phyloP scores from a whole-genome alignment of 1,139 yeast genomes.

The Debaryomyces robertsiae region DNA sequence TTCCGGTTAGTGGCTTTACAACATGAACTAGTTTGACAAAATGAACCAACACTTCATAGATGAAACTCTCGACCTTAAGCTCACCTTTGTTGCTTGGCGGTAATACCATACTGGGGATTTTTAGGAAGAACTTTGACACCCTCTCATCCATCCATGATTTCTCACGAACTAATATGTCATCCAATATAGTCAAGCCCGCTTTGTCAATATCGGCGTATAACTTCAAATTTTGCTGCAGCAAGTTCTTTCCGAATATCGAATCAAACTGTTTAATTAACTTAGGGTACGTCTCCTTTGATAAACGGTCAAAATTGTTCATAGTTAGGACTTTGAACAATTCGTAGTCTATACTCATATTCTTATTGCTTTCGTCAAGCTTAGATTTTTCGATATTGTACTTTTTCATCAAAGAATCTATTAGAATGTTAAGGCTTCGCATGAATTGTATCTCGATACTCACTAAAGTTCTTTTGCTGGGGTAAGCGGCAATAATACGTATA shows the following conservation, averaged over 20 bases:
- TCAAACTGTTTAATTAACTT: constrained; percentile 38
- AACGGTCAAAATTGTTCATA: constrained; percentile 48
- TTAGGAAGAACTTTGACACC: constrained; percentile 32
- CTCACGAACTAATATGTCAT: constrained; percentile 44
- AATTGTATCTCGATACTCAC: constrained; percentile 51
- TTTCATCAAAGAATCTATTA: constrained; percentile 48
- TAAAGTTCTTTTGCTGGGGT: constrained; percentile 45
- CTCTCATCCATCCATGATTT: constrained; percentile 37
- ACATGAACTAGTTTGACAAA: constrained; percentile 46
- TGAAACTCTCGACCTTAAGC: constrained; percentile 41
- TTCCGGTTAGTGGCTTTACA: constrained; percentile 46
- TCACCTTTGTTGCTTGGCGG: constrained; percentile 7
- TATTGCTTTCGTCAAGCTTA: constrained; percentile 5
- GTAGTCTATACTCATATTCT: constrained; percentile 23
- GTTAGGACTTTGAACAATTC: constrained; percentile 44
- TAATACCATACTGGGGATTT: constrained; percentile 13
- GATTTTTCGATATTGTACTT: constrained; percentile 39
- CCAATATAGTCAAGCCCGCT: constrained; percentile 44
- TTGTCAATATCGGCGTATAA: constrained; percentile 48
- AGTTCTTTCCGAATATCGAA: constrained; percentile 36
- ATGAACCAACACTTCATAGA: constrained; percentile 43
- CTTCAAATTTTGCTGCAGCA: constrained; percentile 43
- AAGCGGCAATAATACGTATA: constrained; percentile 34
- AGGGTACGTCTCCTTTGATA: constrained; percentile 39
- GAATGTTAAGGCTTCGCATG: constrained; percentile 47